Base-by-base conservation (phyloP, 768 basidiomycete species). In the Russula ochroleuca region DNA sequence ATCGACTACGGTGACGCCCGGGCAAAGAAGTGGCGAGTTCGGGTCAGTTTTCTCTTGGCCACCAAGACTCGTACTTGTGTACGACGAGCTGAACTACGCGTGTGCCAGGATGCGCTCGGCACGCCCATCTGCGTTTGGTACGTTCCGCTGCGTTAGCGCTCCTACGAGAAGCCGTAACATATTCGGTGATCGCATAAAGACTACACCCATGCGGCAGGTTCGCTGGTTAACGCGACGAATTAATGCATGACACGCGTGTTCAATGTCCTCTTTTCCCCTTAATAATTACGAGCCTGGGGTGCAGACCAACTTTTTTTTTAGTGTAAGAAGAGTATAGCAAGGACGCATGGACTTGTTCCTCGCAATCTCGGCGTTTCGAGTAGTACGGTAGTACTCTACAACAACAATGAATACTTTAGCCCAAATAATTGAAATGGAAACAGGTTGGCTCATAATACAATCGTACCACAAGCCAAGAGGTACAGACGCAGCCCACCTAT, bases 381-480 rank as follows among this genome's bases (percentile, higher is more conserved):
- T 47, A 21, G 43, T 21, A 47, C 21, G 21, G 28, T 37, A 28
- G 13, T 55, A 50, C 33, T 64, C 48, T 60, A 64, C 59, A 60
- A 64, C 59, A 60, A 64, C 50, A 55, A 25, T 61, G 48, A 60
- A 60, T 60, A 65, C 25, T 45, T 60, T 56, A 65, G 17, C 54
- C 54, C 52, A 15, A 51, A 61, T 55, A 56, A 61, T 43, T 19
- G 43, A 10, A 40, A 35, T 19, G 37, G 17, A 13, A 35, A 9
- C 11, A 58, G 15, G 35, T 47, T n/a, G 33, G 21, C 50, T 49
- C 15, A 41, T 23, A 40, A 23, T 21, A n/a, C 19, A 40, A 50
- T 19, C 10, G 35, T 9, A 11, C 31, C 11, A 59, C 35, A 47
- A 41, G 23, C 17, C 15, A 14, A 49, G 28, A 35, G n/a, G n/a